phyloP scores from a whole-genome alignment of 2,329 filamentous ascomycete species.

The Aspergillus vadensis region DNA sequence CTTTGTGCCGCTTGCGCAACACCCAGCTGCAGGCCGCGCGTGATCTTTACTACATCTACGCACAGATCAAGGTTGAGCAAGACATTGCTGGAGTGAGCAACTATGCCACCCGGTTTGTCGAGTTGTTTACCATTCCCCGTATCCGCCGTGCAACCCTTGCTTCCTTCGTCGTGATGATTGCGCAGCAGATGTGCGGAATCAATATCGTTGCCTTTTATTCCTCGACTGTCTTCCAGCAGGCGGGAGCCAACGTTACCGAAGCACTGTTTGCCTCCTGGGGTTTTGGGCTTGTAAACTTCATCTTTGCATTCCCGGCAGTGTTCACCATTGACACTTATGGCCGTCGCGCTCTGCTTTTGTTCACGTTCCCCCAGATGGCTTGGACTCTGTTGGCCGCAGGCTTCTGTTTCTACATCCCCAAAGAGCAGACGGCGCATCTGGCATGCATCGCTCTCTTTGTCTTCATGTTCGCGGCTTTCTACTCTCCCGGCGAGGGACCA shows the following conservation, averaged over 20 bases:
- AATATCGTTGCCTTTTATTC: constrained; percentile 79
- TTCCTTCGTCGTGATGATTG: constrained; percentile 78
- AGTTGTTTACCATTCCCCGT: constrained; percentile 53
- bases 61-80: constrained; percentile 53
- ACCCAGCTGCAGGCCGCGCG: constrained; percentile 62
- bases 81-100: constrained; percentile 50
- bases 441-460: constrained; percentile 62
- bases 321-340: constrained; percentile 70
- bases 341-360: constrained; percentile 62
- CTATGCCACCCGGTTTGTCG: constrained; percentile 62
- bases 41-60: constrained; percentile 63
- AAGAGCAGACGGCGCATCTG: constrained; percentile 48
- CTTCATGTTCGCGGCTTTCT: constrained; percentile 66
- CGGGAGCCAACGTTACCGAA: constrained; percentile 57
- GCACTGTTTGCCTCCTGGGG: constrained; percentile 66
- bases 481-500: constrained; percentile 65
- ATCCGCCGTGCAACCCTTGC: constrained; percentile 68
- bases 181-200: constrained; percentile 71
- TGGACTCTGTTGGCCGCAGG: constrained; percentile 68
- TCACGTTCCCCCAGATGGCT: constrained; percentile 69
- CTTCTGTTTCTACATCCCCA: constrained; percentile 57
- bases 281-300: constrained; percentile 66
- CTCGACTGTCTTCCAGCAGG: constrained; percentile 57
- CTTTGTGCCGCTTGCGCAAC: constrained; percentile 60
- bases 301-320: constrained; percentile 66